phyloP scores from a whole-genome alignment of 2,329 filamentous ascomycete genomes.

The Pleoardoris graminearum region DNA sequence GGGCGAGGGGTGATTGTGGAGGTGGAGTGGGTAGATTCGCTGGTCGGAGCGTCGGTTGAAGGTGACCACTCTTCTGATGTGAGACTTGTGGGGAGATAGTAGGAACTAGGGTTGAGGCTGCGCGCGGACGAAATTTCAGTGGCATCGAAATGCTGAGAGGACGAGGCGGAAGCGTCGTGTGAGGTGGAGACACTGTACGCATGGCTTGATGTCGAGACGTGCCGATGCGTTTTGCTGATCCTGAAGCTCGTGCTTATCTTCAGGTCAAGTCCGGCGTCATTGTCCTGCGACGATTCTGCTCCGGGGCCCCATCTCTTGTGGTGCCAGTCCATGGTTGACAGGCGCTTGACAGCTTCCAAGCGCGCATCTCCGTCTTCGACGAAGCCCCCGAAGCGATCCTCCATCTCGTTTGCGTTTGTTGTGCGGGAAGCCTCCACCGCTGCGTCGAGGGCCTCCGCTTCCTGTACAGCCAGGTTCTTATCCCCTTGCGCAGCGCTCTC shows the following conservation, averaged over 20 bases:
- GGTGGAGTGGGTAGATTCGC: too few species aligned
- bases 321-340: conserved; percentile 1
- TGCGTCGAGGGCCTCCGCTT: neutral
- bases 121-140: neutral
- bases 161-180: neutral
- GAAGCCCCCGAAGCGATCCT: neutral
- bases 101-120: neutral
- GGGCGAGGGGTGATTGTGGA: conserved; percentile 3
- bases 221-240: neutral
- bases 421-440: neutral
- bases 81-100: neutral
- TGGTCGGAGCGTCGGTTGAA: too few species aligned
- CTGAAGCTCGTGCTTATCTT: conserved; percentile 6
- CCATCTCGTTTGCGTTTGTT: neutral
- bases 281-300: neutral
- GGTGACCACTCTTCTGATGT: neutral
- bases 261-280: neutral
- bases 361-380: conserved; percentile 1
- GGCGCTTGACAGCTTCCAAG: neutral
- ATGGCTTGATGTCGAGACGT: neutral
- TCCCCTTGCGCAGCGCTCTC: conserved; percentile 5
- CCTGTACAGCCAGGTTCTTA: neutral
- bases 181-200: neutral
- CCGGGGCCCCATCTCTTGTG: neutral
- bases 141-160: neutral